Evolutionary conservation across 805 yeast species (phyloP).

Genomic region (Barnettozyma wickerhamii): DNA sequence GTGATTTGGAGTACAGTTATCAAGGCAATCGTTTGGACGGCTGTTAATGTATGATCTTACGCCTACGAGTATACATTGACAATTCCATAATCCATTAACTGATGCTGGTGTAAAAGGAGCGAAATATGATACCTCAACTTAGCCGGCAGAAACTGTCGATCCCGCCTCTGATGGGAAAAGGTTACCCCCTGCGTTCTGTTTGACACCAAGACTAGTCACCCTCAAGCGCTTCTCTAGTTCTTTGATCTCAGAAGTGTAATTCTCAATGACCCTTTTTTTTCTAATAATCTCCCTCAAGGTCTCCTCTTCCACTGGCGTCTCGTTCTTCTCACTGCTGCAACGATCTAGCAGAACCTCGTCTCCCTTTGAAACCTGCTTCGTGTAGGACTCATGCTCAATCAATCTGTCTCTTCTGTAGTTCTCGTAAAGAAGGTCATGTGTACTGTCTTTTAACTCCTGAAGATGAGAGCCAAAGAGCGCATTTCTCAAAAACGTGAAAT

Average conservation of each 20-base stretch:
- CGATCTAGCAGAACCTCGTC: slow-evolving; percentile 8
- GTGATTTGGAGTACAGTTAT: too few relatives aligned
- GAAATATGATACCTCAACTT: too few relatives aligned
- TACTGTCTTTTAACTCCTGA: slow-evolving; percentile 76
- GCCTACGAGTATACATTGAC: too few relatives aligned
- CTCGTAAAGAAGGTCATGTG: slow-evolving; percentile 74
- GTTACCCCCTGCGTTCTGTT: not conserved
- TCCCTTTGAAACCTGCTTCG: not conserved
- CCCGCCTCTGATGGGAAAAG: not conserved
- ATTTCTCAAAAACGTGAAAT: slow-evolving; percentile 66
- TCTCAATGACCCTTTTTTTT: slow-evolving; percentile 18
- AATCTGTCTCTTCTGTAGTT: slow-evolving; percentile 70
- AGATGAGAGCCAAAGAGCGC: slow-evolving; percentile 73
- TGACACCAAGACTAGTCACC: slow-evolving; percentile 1
- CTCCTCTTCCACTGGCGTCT: slow-evolving; percentile 4
- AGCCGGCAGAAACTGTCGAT: not conserved
- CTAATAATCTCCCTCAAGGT: slow-evolving; percentile 16
- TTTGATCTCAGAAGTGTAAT: slow-evolving; percentile 16
- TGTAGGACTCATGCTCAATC: slow-evolving; percentile 25
- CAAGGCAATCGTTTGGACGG: too few relatives aligned
- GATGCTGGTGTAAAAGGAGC: too few relatives aligned
- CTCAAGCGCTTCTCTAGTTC: slow-evolving; percentile 17
- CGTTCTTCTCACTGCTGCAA: not conserved
- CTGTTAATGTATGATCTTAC: too few relatives aligned
- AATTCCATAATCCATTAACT: too few relatives aligned